Evolutionary conservation across 2,329 filamentous ascomycete species (phyloP).

Genomic region (Gremmenia infestans): DNA sequence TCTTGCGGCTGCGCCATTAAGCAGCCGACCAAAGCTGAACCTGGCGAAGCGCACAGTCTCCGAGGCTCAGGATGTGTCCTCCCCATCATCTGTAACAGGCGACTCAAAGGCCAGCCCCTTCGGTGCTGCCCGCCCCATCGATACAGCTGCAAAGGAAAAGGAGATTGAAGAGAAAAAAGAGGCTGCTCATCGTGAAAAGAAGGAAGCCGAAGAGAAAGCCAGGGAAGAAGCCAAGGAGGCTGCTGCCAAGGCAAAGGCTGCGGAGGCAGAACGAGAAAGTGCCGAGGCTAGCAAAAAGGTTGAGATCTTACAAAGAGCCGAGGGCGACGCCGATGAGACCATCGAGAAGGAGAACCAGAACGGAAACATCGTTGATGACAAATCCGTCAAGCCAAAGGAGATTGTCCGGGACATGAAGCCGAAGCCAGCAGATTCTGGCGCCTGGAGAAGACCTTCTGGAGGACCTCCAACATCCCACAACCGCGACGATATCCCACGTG

Average conservation of each 20-base stretch:
- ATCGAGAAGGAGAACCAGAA: conserved; percentile 32
- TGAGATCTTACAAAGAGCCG: conserved; percentile 27
- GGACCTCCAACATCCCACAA: conserved; percentile 37
- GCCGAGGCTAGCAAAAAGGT: conserved; percentile 28
- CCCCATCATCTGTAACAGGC: conserved; percentile 45
- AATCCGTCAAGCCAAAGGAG: conserved; percentile 43
- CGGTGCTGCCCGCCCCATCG: conserved; percentile 87
- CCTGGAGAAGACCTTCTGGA: conserved; percentile 52
- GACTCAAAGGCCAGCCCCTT: conserved; percentile 90
- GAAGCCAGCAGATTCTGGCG: conserved; percentile 52
- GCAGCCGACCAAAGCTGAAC: conserved; percentile 75
- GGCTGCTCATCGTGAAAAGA: conserved; percentile 71
- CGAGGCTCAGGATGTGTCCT: conserved; percentile 52
- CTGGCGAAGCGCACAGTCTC: conserved; percentile 87
- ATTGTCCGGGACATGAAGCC: conserved; percentile 45
- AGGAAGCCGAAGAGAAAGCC: conserved; percentile 55
- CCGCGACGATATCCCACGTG: conserved; percentile 39
- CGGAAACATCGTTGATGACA: conserved; percentile 43
- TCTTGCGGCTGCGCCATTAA: conserved; percentile 49
- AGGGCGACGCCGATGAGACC: conserved; percentile 28
- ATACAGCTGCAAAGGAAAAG: conserved; percentile 83
- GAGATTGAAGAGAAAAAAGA: conserved; percentile 86
- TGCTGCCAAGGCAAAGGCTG: conserved; percentile 29
- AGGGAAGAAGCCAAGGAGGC: conserved; percentile 60
- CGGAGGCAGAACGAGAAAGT: conserved; percentile 32